phyloP scores from a whole-genome alignment of 345 rosid species.

The Geranium rotundifolium region DNA sequence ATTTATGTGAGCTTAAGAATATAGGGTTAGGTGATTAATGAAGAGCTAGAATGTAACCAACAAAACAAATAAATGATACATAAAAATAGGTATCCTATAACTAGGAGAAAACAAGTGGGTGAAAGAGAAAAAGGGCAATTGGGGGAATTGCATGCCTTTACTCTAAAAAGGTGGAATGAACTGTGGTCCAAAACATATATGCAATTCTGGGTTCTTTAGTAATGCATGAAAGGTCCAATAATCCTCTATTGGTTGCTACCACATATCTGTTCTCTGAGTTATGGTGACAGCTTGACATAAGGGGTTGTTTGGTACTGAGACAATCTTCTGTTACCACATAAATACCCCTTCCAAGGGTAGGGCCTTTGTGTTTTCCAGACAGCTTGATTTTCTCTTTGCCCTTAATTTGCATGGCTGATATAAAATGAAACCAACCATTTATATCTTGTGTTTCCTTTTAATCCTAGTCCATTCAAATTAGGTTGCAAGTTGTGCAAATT shows the following conservation, averaged over 20 bases:
- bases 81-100: no score
- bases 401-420: neutral
- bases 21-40: no score
- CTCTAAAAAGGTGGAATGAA: no score
- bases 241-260: neutral
- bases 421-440: neutral
- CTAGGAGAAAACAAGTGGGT: no score
- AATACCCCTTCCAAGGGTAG: neutral
- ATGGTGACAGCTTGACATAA: slow-evolving; percentile 21
- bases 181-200: no score
- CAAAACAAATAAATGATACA: no score
- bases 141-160: no score
- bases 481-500: neutral
- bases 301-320: slow-evolving; percentile 16
- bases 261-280: neutral
- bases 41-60: no score
- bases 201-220: no score
- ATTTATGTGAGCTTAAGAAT: no score
- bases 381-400: neutral
- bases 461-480: neutral
- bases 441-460: neutral
- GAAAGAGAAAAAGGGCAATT: no score
- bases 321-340: slow-evolving; percentile 7
- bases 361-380: neutral
- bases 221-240: no score